phyloP scores from a whole-genome alignment of 1,284 basidiomycete species.

The Serendipita sp. region DNA sequence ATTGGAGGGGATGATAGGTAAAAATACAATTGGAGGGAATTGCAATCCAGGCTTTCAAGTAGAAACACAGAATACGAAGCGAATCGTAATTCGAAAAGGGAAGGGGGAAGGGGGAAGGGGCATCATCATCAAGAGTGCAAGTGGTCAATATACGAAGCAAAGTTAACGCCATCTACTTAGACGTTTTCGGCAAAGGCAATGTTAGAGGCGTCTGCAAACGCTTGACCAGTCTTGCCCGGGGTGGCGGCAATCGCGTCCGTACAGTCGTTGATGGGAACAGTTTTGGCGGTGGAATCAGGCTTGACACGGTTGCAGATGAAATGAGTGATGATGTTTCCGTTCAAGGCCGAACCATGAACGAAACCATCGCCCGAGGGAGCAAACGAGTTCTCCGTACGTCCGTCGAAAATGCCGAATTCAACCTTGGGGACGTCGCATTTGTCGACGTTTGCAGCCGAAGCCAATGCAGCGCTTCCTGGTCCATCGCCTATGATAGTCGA shows the following conservation, averaged over 20 bases:
- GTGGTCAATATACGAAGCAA: background rate
- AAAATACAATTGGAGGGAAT: no score
- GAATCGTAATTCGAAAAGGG: background rate
- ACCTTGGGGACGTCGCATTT: slow-evolving; percentile 36
- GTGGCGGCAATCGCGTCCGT: slow-evolving; percentile 30
- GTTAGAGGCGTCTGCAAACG: slow-evolving; percentile 46
- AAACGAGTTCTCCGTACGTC: slow-evolving; percentile 39
- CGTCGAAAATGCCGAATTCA: slow-evolving; percentile 36
- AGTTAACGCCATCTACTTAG: background rate
- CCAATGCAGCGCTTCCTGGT: slow-evolving; percentile 10
- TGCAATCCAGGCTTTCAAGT: background rate
- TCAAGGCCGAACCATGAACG: slow-evolving; percentile 36
- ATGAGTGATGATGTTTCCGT: slow-evolving; percentile 37
- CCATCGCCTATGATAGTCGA: background rate
- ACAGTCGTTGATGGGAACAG: slow-evolving; percentile 36
- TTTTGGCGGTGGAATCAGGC: slow-evolving; percentile 36
- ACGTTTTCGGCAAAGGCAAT: slow-evolving; percentile 28
- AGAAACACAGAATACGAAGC: background rate
- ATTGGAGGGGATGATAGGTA: background rate
- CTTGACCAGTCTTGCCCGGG: slow-evolving; percentile 26
- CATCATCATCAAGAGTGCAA: background rate
- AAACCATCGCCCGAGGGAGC: slow-evolving; percentile 33
- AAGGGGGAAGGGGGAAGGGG: background rate
- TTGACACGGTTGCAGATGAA: slow-evolving; percentile 40
- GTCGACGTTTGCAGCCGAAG: slow-evolving; percentile 26